Percentiles rank a stretch among this genome's conserved stretches.
phyloP scores from a whole-genome alignment of 495 filamentous ascomycete species.

The Talaromyces trachyspermus region DNA sequence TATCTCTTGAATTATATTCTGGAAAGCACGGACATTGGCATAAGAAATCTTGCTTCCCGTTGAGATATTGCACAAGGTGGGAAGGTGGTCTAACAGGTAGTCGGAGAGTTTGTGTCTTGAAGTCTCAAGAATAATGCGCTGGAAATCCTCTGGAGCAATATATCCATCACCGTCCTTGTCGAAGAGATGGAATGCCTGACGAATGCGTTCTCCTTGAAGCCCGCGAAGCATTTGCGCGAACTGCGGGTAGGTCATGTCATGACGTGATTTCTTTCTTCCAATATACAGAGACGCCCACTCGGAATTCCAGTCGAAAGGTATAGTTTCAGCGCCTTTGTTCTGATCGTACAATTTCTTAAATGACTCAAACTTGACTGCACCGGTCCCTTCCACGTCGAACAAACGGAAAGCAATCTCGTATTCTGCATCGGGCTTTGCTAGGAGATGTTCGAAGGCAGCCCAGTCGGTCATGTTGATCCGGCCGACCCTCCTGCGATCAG shows the following conservation, averaged over 20 bases:
- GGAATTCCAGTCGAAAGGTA: conserved; percentile 95
- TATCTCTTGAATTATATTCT: conserved; percentile 96
- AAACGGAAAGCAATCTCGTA: conserved; percentile 98
- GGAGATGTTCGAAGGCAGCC: conserved; percentile 86
- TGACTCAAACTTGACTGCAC: conserved; percentile 77
- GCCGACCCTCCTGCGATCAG: conserved; percentile 66
- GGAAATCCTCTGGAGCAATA: conserved; percentile 93
- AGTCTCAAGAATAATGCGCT: conserved; percentile 89
- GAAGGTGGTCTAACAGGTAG: conserved; percentile 87
- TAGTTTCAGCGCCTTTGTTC: conserved; percentile 71
- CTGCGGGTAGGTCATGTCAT: conserved; percentile 89
- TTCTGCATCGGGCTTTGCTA: conserved; percentile 91
- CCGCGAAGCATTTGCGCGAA: conserved; percentile 98
- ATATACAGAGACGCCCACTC: conserved; percentile 96
- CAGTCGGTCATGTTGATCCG: conserved; percentile 77
- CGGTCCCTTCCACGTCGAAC: conserved; percentile 78
- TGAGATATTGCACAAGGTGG: conserved; percentile 91
- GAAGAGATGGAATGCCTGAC: conserved; percentile 87
- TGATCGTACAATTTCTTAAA: conserved; percentile 71
- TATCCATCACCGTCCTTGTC: conserved; percentile 95
- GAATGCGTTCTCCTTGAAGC: conserved; percentile 87
- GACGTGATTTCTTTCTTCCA: conserved; percentile 73
- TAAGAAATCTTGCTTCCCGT: conserved; percentile 90
- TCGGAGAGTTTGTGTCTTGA: conserved; percentile 96
- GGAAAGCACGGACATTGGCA: conserved; percentile 93